phyloP scores from a whole-genome alignment of 805 yeast species.

The Kluyveromyces lactis region DNA sequence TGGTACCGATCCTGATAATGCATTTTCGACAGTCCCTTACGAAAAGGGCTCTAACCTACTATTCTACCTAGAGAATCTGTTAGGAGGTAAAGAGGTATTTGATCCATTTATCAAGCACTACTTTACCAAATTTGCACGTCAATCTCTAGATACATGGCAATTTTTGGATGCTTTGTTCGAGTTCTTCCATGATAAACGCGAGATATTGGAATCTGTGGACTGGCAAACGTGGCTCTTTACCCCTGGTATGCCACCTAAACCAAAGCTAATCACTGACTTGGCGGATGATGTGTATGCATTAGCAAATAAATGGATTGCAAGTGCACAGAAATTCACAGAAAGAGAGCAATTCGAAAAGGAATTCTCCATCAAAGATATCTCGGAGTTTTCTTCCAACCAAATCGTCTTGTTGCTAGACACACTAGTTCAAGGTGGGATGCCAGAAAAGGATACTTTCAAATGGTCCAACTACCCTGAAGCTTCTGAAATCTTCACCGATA shows the following conservation, averaged over 20 bases:
- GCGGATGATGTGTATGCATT: slow-evolving; percentile 64
- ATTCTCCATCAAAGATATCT: slow-evolving; percentile 45
- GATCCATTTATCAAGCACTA: slow-evolving; percentile 77
- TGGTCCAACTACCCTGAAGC: slow-evolving; percentile 30
- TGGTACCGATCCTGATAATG: slow-evolving; percentile 78
- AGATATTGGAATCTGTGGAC: slow-evolving; percentile 58
- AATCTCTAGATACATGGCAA: slow-evolving; percentile 73
- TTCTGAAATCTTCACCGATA: slow-evolving; percentile 28
- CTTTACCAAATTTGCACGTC: slow-evolving; percentile 58
- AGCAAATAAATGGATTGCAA: slow-evolving; percentile 55
- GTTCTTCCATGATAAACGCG: slow-evolving; percentile 43
- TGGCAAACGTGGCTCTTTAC: slow-evolving; percentile 79
- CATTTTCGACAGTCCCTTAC: slow-evolving; percentile 81
- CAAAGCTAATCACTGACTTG: slow-evolving; percentile 67
- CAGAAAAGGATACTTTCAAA: slow-evolving; percentile 18
- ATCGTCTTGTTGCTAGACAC: slow-evolving; percentile 71
- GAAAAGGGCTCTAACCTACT: slow-evolving; percentile 83
- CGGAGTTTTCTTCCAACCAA: slow-evolving; percentile 62
- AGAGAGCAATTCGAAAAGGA: slow-evolving; percentile 16
- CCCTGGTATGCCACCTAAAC: slow-evolving; percentile 87
- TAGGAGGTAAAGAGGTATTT: slow-evolving; percentile 59
- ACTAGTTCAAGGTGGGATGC: slow-evolving; percentile 37
- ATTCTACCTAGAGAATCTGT: slow-evolving; percentile 58
- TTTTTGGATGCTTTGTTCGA: slow-evolving; percentile 70
- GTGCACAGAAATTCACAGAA: slow-evolving; percentile 19